phyloP scores from a whole-genome alignment of 106 monocot species.

The Acorus gramineus region DNA sequence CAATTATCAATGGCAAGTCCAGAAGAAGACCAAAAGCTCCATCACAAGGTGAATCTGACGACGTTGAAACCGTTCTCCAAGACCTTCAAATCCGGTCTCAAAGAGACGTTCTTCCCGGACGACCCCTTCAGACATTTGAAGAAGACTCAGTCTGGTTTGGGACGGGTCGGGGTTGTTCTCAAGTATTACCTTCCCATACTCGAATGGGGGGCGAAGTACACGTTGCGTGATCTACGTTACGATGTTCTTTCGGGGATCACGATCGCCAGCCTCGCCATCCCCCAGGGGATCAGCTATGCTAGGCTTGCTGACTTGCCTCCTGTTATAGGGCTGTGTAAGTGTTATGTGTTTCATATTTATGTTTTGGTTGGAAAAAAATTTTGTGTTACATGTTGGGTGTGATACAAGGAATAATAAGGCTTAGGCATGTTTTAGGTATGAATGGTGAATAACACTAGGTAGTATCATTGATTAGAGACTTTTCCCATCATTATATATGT shows the following conservation, averaged over 20 bases:
- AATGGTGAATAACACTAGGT: too few species aligned
- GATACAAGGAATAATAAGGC: too few species aligned
- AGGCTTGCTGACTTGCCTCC: constrained; percentile 65
- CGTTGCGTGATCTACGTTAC: constrained; percentile 16
- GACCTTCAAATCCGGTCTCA: constrained; percentile 14
- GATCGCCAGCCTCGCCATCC: constrained; percentile 73
- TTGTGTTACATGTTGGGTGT: too few species aligned
- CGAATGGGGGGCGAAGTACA: constrained; percentile 59
- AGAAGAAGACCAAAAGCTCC: background rate
- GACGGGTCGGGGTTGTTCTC: constrained; percentile 4
- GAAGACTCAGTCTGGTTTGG: background rate
- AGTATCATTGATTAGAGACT: too few species aligned
- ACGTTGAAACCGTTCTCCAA: constrained; percentile 7
- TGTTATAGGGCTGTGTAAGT: constrained; percentile 76
- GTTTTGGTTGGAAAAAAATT: too few species aligned
- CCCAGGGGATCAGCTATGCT: constrained; percentile 88
- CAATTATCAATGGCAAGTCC: too few species aligned
- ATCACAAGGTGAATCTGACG: constrained; percentile 35
- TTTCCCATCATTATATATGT: too few species aligned
- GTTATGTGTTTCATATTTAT: too few species aligned
- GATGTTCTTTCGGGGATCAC: constrained; percentile 75
- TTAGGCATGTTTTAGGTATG: too few species aligned
- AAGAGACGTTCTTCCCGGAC: constrained; percentile 68
- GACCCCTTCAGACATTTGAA: constrained; percentile 45
- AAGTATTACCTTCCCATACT: constrained; percentile 46